These are phyloP conservation scores for Plasmopara muralis DNA, from an alignment of 352 stramenopile species.

Conservation along the genomic window DNA sequence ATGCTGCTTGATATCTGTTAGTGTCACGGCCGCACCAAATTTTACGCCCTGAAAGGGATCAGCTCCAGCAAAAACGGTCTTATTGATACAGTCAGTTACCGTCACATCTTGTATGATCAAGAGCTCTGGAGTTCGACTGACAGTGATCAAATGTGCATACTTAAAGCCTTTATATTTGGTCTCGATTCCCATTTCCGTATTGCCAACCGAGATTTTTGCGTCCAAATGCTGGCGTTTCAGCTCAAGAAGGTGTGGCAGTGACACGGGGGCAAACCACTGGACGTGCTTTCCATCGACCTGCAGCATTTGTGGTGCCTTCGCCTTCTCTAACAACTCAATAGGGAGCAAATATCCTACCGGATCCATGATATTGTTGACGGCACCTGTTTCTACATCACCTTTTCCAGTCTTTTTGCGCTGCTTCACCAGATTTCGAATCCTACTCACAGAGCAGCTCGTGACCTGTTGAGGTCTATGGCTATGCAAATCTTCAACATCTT, in stretches of 20 bases:
- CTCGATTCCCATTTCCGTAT: slow-evolving; percentile 96
- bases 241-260: slow-evolving; percentile 81
- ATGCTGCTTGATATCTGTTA: slow-evolving; percentile 66
- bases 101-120: slow-evolving; percentile 36
- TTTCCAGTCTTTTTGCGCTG: slow-evolving; percentile 19
- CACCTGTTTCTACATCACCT: slow-evolving; percentile 15
- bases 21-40: slow-evolving; percentile 73
- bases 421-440: slow-evolving; percentile 51
- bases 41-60: slow-evolving; percentile 55
- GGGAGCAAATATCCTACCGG: slow-evolving; percentile 34
- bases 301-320: slow-evolving; percentile 42
- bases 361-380: slow-evolving; percentile 13
- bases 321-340: slow-evolving; percentile 53
- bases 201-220: slow-evolving; percentile 93
- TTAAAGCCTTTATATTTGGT: slow-evolving; percentile 90
- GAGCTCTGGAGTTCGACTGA: slow-evolving; percentile 64
- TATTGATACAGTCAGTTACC: slow-evolving; percentile 42
- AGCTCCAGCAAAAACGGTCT: slow-evolving; percentile 32
- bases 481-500: slow-evolving; percentile 57
- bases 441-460: slow-evolving; percentile 59
- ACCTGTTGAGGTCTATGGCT: slow-evolving; percentile 27
- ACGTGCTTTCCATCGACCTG: slow-evolving; percentile 63
- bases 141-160: slow-evolving; percentile 63
- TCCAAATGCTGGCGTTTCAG: slow-evolving; percentile 79
- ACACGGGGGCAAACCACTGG: slow-evolving; percentile 91